phyloP scores from a whole-genome alignment of 139 green algal genomes.

The Chloropicon primus region DNA sequence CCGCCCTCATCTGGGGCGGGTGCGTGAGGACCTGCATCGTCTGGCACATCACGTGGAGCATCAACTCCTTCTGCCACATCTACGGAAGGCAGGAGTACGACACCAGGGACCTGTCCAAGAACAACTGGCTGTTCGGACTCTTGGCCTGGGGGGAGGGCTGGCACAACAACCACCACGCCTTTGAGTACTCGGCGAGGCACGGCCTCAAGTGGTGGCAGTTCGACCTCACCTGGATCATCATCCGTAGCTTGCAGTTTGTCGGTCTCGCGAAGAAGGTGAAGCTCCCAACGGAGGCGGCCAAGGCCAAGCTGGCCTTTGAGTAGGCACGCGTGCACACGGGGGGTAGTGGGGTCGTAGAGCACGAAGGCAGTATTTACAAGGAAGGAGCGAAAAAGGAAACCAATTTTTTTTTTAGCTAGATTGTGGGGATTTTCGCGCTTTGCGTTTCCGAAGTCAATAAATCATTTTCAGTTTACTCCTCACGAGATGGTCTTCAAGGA shows the following conservation, averaged over 20 bases:
- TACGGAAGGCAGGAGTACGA: conserved; percentile 82
- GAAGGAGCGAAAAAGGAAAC: too few relatives aligned
- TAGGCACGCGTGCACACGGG: too few relatives aligned
- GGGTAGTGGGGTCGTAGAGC: too few relatives aligned
- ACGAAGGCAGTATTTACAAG: too few relatives aligned
- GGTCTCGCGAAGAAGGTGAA: conserved; percentile 76
- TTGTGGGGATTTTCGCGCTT: too few relatives aligned
- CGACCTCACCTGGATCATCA: conserved; percentile 62
- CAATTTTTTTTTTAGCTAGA: too few relatives aligned
- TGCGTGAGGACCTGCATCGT: conserved; percentile 80
- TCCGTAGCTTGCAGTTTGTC: conserved; percentile 42
- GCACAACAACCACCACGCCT: conserved; percentile 96
- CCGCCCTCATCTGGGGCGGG: conserved; percentile 85
- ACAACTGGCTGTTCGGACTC: conserved; percentile 75
- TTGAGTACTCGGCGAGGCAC: conserved; percentile 64
- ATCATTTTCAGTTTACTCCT: too few relatives aligned
- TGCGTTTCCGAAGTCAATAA: too few relatives aligned
- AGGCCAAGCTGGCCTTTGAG: not conserved
- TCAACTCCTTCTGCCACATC: conserved; percentile 89
- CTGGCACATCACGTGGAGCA: conserved; percentile 98
- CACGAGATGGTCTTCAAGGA: too few relatives aligned
- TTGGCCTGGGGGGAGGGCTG: conserved; percentile 88
- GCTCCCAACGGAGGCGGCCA: conserved; percentile 59
- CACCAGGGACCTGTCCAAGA: conserved; percentile 76
- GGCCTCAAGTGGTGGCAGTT: conserved; percentile 70